These are phyloP conservation scores for Pseudogymnoascus sp. DNA, from an alignment of 2,329 filamentous ascomycete species.

Conservation along the genomic window DNA sequence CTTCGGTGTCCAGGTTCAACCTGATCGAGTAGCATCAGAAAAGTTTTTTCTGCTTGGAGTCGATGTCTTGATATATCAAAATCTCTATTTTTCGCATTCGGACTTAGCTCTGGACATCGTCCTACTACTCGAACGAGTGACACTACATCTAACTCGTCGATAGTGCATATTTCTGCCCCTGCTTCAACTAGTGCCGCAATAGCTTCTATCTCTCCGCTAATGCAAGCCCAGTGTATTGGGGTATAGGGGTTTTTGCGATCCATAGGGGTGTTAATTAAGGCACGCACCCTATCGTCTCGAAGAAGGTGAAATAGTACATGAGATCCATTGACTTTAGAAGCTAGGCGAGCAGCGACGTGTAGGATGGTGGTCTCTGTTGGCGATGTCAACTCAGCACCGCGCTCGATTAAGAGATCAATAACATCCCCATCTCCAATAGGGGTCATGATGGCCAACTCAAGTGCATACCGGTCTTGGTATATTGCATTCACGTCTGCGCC, in stretches of 20 bases:
- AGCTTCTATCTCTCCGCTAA: background rate
- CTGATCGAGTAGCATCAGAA: background rate
- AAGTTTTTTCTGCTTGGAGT: background rate
- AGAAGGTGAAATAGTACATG: constrained; percentile 6
- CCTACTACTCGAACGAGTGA: background rate
- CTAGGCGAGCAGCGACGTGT: background rate
- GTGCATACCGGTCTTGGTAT: background rate
- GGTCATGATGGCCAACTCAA: constrained; percentile 3
- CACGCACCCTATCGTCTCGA: background rate
- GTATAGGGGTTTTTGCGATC: background rate
- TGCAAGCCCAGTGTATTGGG: background rate
- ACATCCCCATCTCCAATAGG: constrained; percentile 1
- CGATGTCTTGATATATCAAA: background rate
- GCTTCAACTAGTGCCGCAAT: background rate
- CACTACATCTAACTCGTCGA: background rate
- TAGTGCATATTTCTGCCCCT: background rate
- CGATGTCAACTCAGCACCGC: background rate
- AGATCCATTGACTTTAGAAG: background rate
- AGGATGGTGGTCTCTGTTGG: background rate
- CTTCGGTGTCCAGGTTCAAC: background rate
- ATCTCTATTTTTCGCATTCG: background rate
- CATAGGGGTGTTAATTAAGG: background rate
- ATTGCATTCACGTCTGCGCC: background rate
- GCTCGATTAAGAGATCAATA: constrained; percentile 4
- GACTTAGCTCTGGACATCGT: background rate